Evolutionary conservation across 1,139 yeast species (phyloP), one percentile per base, ranked within the genome.

Genomic region (Candida glucosophila): DNA sequence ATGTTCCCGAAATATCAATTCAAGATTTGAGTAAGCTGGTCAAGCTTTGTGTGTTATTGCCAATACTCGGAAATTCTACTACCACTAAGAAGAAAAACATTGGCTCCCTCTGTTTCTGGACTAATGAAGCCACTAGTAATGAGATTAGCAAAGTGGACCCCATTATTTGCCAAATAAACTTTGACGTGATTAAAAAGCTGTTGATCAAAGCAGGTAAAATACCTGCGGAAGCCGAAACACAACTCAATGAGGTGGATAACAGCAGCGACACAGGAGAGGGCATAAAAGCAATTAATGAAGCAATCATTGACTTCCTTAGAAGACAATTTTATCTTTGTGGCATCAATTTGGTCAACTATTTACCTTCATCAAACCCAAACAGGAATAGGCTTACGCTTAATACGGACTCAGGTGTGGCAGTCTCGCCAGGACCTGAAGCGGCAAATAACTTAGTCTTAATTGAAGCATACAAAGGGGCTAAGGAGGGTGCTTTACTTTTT

Each of bases 391-490:
- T 49, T 23, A 40, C 48, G 20, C 39, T 58, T 23, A 61, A 63
- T 35, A 48, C 57, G 9, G 70, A 64, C 34, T 46, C 49, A 14
- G 68, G 63, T 4, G 36, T 64, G 12, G 57, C 66, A 2, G 29
- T 63, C 3, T 46, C 56, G 6, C 43, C 37, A 14, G 36, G 38
- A 11, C 43, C 47, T 12, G 28, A 43, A 12, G 35, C 32, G 5
- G 39, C 41, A 12, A 58, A 57, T 25, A 42, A 44, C n/a, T 47
- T 59, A 29, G 52, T 67, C 7, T 50, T 61, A 37, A 85, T 82
- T 4, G 76, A 74, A 20, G 85, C 94, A 5, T 83, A 88, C 47
- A 73, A 80, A 37, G 96, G 96, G 5, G 79, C 93, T 2, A 82
- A 81, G 41, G 97, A 88, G 41, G 98, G 97, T 0, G 58, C 71